Base-by-base conservation (phyloP, 2,329 filamentous ascomycete genomes). In the Colletotrichum chrysophilum region DNA sequence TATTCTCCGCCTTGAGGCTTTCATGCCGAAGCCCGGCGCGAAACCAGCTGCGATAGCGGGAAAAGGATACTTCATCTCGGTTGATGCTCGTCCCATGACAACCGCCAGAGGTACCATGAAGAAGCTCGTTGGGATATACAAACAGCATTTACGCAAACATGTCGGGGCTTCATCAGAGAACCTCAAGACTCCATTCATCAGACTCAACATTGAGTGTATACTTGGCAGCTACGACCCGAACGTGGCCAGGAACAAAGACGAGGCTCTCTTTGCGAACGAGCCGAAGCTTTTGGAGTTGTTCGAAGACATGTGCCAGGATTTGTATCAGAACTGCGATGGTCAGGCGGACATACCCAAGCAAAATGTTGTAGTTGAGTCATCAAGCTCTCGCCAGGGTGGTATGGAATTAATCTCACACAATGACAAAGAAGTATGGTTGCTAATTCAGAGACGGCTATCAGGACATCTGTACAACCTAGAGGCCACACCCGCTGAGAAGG, bases 221-320 rank as follows among this genome's bases (percentile, higher is more conserved):
- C 80, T 85, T 1, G 88, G 88, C 32, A 92, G 87, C 74, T 96
- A 96, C 79, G 94, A 96, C 83, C 87, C 89, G 2, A 96, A 96
- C 78, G 83, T 96, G 7, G 92, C 95, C 75, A 91, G 94, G 5
- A 87, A 91, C 5, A 96, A 96, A 80, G 91, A 95, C 72, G 91
- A 95, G 79, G 88, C 96, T 3, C 80, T 95, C 1, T 95, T 96
- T 79, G 86, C 86, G 6, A 86, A 94, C 66, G 89, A 92, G 76
- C 64, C 82, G 3, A 65, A 69, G 3, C 60, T 91, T 0, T 77
- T 91, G 3, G 78, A 84, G n/a, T 82, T 86, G 21, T 91, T 92
- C 66, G 85, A 86, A 38, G 77, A 77, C 2, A 80, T 91, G 21
- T 89, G 88, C 26, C 78, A 80, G 34, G 80, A 83, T 7, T 75